Base-by-base conservation (phyloP, 2,329 filamentous ascomycete species). In the Trichophyton simii region DNA sequence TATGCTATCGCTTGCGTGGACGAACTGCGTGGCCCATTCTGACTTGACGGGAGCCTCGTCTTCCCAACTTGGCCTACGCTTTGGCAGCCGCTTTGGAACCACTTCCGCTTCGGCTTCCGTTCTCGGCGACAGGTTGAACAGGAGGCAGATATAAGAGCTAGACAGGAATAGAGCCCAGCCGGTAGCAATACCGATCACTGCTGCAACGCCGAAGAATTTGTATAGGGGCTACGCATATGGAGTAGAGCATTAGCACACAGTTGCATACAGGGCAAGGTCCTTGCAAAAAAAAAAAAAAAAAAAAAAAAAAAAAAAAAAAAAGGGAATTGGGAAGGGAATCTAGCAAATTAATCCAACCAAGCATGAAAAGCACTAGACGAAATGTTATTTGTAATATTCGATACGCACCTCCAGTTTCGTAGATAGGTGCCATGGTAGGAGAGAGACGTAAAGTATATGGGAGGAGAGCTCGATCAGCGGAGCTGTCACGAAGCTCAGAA, bases 151-250 rank as follows among this genome's bases (percentile, higher is more conserved):
- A n/a, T 55, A 55, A 13, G 52, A 34, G 18, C 52, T 55, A 18
- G 79, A 77, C 60, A 83, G 73, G 68, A 83, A 80, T 50, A 91
- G 72, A 18, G 82, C 65, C 58, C 84, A 72, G 59, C 87, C 88
- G 31, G 84, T 76, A 9, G 83, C 58, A 59, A 85, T 74, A n/a
- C 89, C 89, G 59, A 89, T 78, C 18, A 88, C 72, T 36, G 82
- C 79, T 6, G 88, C 89, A 25, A 84, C 80, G 57, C 84, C 84
- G 55, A 91, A 77, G 68, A 80, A 86, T 68, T 81, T 79, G 60
- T 73, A 72, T 20, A 77, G 62, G 57, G 73, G 74, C 78, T 80
- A 52, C 25, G n/a, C 15, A 6, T 13, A 31, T 7, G 2, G 28
- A 31, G 28, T 31, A 13, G 22, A 11, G 61, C 11, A 13, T 63